These are phyloP conservation scores for Rhizopogon rudus DNA, from an alignment of 768 basidiomycete genomes.

Conservation along the genomic window DNA sequence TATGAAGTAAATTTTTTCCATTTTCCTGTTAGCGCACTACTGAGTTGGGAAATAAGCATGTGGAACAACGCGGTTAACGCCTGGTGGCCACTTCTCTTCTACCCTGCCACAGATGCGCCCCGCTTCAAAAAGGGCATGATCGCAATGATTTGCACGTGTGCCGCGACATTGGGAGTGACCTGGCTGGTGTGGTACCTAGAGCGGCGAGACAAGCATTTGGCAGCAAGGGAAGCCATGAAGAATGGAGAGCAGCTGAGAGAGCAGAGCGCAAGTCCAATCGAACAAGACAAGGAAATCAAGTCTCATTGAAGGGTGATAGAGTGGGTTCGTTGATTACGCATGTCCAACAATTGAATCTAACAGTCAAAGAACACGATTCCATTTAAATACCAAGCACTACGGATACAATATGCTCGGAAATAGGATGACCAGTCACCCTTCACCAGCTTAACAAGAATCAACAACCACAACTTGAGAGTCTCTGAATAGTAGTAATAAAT, in stretches of 20 bases:
- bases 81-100: constrained; percentile 69
- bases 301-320: neutral
- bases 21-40: neutral
- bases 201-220: constrained; percentile 24
- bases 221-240: neutral
- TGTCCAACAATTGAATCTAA: neutral
- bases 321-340: neutral
- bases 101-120: constrained; percentile 70
- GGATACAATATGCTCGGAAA: constrained; percentile 9
- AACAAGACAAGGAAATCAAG: neutral
- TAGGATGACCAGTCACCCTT: neutral
- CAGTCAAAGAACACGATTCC: neutral
- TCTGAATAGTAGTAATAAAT: constrained; percentile 10
- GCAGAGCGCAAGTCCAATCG: neutral
- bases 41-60: constrained; percentile 36
- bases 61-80: constrained; percentile 67
- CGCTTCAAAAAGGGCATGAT: constrained; percentile 64
- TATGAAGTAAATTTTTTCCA: constrained; percentile 51
- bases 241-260: neutral
- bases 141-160: constrained; percentile 55
- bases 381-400: constrained; percentile 4
- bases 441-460: neutral
- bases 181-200: constrained; percentile 56
- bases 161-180: constrained; percentile 52
- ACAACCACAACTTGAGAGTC: neutral